Evolutionary conservation across 2,329 filamentous ascomycete genomes (phyloP), one percentile per base, ranked within the genome.

Genomic region (Gyromitra esculenta): DNA sequence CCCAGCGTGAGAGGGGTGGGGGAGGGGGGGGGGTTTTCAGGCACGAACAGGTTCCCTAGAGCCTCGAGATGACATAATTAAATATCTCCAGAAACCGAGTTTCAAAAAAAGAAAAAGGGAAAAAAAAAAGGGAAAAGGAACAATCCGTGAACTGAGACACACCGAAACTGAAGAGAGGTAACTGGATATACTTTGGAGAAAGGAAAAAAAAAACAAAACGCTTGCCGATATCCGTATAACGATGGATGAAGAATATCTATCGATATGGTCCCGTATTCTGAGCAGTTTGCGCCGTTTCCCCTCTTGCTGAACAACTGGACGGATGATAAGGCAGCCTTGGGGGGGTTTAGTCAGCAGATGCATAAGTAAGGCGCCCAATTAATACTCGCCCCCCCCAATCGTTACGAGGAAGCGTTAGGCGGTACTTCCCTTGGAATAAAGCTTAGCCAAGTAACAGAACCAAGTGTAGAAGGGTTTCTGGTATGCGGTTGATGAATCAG

Each of bases 321-420:
- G 25, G 13, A 52, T 8, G n/a, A 60, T 59, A 60, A 6, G 35
- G 11, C 35, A 41, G 57, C n/a, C 37, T 57, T 54, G 7, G 25
- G 15, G 54, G 0, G 35, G 57, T 41, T 60, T 60, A 60, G 57
- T 60, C 57, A 60, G 57, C 57, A 41, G 57, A 41, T 41, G 57
- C 57, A 60, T 41, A 60, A 41, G 25, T 60, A 35, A 41, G 57
- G 57, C 35, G n/a, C n/a, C 57, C 57, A 18, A 60, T 18, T 31
- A 31, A 31, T 31, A 31, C 4, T 31, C 25, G 5, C 7, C 7
- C 35, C 41, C 25, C 41, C 35, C n/a, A 60, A 21, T 31, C 35
- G 9, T 37, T 59, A 39, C 11, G 7, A 25, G 25, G 15, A n/a
- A 7, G 11, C 18, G 35, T 2, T 18, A 52, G 18, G 5, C 48